These are phyloP conservation scores for Tuber brumale DNA, from an alignment of 495 filamentous ascomycete genomes.

Conservation along the genomic window DNA sequence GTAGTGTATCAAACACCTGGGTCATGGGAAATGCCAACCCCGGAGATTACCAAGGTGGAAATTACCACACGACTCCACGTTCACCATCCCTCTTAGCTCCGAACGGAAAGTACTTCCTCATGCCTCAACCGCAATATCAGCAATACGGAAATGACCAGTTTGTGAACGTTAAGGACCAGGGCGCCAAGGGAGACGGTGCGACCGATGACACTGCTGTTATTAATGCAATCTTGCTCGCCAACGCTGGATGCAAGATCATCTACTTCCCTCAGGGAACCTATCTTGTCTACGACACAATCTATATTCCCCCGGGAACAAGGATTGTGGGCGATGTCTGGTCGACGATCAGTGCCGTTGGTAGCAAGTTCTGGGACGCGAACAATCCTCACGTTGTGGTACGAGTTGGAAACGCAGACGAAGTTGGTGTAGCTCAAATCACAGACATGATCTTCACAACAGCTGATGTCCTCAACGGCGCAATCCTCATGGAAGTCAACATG, in stretches of 20 bases:
- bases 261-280: slow-evolving; percentile 79
- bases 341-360: slow-evolving; percentile 59
- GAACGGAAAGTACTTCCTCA: slow-evolving; percentile 49
- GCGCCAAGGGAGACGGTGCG: slow-evolving; percentile 65
- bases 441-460: slow-evolving; percentile 55
- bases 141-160: slow-evolving; percentile 68
- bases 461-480: slow-evolving; percentile 61
- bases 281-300: slow-evolving; percentile 60
- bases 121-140: slow-evolving; percentile 57
- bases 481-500: slow-evolving; percentile 70
- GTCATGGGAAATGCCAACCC: slow-evolving; percentile 47
- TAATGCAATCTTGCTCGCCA: slow-evolving; percentile 69
- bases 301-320: slow-evolving; percentile 73
- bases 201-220: slow-evolving; percentile 83
- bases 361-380: slow-evolving; percentile 54
- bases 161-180: slow-evolving; percentile 80
- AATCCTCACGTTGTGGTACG: slow-evolving; percentile 59
- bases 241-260: slow-evolving; percentile 70
- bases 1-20: slow-evolving; percentile 47
- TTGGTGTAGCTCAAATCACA: slow-evolving; percentile 52
- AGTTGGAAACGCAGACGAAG: slow-evolving; percentile 53
- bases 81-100: slow-evolving; percentile 44
- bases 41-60: slow-evolving; percentile 55
- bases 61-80: slow-evolving; percentile 43
- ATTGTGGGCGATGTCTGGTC: slow-evolving; percentile 74